A percentile compares a stretch with the other conserved stretches of the same genome.
Evolutionary conservation across 192 early-diverging fungal genomes (phyloP).

Genomic region (Dimargaris cristalligena): DNA sequence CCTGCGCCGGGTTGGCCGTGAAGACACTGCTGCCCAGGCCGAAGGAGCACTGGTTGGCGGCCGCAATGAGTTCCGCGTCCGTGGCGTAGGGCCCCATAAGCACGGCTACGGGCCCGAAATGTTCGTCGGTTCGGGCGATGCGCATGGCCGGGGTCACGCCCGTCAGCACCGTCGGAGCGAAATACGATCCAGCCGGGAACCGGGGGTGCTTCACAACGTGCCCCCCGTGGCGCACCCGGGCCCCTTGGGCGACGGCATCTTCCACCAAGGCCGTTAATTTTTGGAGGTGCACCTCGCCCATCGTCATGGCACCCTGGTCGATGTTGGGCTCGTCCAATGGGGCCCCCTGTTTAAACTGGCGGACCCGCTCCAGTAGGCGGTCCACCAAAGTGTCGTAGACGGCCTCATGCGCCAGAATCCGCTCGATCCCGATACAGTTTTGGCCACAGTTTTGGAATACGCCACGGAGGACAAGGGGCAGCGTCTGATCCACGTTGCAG

Average conservation of each 20-base stretch:
- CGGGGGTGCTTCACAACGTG: constrained; percentile 44
- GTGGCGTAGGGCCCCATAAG: constrained; percentile 47
- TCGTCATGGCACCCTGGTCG: constrained; percentile 76
- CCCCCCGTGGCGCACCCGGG: constrained; percentile 53
- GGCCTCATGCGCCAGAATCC: constrained; percentile 53
- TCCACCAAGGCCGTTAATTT: constrained; percentile 45
- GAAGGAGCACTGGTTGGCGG: constrained; percentile 53
- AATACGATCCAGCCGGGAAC: constrained; percentile 63
- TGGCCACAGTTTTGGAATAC: constrained; percentile 79
- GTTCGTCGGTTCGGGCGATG: constrained; percentile 56
- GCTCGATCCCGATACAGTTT: constrained; percentile 80
- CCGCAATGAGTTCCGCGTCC: constrained; percentile 44
- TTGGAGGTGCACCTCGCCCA: constrained; percentile 35
- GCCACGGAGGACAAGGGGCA: constrained; percentile 62
- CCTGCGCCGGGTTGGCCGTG: constrained; percentile 43
- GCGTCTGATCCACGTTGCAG: constrained; percentile 41
- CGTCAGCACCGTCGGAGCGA: constrained; percentile 63
- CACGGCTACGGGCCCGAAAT: constrained; percentile 69
- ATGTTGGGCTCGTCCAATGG: constrained; percentile 38
- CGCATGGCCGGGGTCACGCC: constrained; percentile 58
- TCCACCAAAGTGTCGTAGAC: constrained; percentile 52
- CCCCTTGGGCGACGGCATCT: constrained; percentile 64
- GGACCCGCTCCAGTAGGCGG: constrained; percentile 39
- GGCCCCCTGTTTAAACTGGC: constrained; percentile 46
- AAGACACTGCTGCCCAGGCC: constrained; percentile 70